Evolutionary conservation across 2,329 filamentous ascomycete genomes (phyloP), one percentile per base, ranked within the genome.

Genomic region (Zymoseptoria brevis): DNA sequence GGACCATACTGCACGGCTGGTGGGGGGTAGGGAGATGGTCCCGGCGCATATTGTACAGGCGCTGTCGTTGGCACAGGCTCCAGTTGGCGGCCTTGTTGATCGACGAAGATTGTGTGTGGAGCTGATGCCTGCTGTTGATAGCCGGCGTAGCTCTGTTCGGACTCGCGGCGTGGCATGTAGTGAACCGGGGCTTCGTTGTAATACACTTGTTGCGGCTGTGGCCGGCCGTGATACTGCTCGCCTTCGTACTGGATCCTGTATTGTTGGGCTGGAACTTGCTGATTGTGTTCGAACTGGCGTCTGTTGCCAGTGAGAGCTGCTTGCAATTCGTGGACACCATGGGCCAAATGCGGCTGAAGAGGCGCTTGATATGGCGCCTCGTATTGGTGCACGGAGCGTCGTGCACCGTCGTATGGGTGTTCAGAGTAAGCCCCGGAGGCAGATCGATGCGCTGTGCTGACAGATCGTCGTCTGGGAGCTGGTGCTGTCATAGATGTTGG

Each of bases 1-100:
- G 35, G 35, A 45, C 16, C 35, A 16, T 45, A 45, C 16, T 45
- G 35, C 35, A 45, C 13, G 16, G 11, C 35, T 45, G 35, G 13
- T 45, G 35, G 16, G 35, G 7, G 35, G 13, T 45, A 45, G 13
- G 35, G 11, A 16, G 22, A 45, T 16, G 13, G 35, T 45, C 13
- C 35, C 5, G 35, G 13, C 35, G 35, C 35, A 45, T 45, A 45
- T n/a, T 45, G 35, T 11, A 45, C 35, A n/a, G 35, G 35, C 13
- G 35, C 35, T 45, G 35, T 16, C 16, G 35, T n/a, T 8, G 67
- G 68, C 35, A 68, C 64, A 29, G 70, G 61, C 54, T 70, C 63
- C 8, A 72, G 56, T 5, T 63, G 67, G 9, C 65, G 62, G 45
- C 71, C 71, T 57, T 71, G 70, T 54, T 71, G 63, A 50, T 72